Percentiles rank a stretch among this genome's conserved stretches.
phyloP scores from a whole-genome alignment of 148 eudicot species.

The Rhododendron griersonianum region DNA sequence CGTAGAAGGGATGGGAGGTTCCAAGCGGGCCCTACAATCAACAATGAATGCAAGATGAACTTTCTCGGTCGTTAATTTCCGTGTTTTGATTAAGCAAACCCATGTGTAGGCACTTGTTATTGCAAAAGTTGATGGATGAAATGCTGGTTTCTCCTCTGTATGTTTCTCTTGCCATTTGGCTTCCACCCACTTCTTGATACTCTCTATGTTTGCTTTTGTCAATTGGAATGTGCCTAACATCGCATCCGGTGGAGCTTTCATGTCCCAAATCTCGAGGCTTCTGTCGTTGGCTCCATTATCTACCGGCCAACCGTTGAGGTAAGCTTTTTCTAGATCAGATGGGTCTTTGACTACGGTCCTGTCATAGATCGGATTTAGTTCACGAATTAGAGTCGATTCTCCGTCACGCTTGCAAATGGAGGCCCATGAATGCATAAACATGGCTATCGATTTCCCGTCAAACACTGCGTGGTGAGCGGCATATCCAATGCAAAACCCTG shows the following conservation, averaged over 20 bases:
- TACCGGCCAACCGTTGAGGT: not conserved
- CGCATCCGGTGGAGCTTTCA: not conserved
- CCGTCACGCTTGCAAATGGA: not conserved
- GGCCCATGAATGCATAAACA: slow-evolving; percentile 14
- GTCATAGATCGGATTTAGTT: not conserved
- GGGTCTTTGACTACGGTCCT: not conserved
- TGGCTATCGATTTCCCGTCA: slow-evolving; percentile 11
- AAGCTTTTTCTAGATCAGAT: not conserved
- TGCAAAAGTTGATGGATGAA: slow-evolving; percentile 8
- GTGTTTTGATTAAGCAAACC: slow-evolving; percentile 15
- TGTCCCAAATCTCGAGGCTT: not conserved
- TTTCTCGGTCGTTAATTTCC: not conserved
- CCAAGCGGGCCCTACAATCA: slow-evolving; percentile 11
- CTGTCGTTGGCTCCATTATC: not conserved
- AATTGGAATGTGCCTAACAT: slow-evolving; percentile 7
- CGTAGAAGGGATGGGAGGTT: not conserved
- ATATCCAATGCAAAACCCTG: slow-evolving; percentile 10
- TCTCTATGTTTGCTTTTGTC: slow-evolving; percentile 5
- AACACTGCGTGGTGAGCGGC: slow-evolving; percentile 1
- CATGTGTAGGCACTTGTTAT: slow-evolving; percentile 1
- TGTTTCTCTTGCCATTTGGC: not conserved
- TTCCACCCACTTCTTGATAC: not conserved
- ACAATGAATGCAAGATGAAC: not conserved
- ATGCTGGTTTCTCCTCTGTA: not conserved
- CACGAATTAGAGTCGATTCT: not conserved